Conservation (phyloP, 257 asterid species). For the Plantago major region DNA sequence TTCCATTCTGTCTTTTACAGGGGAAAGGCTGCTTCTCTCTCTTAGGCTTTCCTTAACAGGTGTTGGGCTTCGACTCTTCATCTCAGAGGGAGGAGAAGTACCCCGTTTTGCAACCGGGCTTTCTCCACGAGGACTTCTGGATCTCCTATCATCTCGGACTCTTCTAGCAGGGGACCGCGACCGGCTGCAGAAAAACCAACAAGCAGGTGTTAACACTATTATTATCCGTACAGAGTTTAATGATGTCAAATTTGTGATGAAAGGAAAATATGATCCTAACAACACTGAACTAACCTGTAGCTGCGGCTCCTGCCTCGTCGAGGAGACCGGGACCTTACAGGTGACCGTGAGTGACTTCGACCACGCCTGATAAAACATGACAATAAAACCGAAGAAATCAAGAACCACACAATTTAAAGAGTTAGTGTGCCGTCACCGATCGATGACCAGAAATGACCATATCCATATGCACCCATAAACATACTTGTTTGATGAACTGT, state of each 20-base stretch:
- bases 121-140: conserved; percentile 48
- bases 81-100: conserved; percentile 45
- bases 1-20: conserved; percentile 28
- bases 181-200: conserved; percentile 35
- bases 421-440: not conserved
- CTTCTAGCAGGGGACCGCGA: conserved; percentile 83
- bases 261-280: not conserved
- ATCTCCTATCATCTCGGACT: conserved; percentile 46
- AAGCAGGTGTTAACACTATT: not conserved
- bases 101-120: conserved; percentile 49
- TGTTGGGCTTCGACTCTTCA: conserved; percentile 51
- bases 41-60: conserved; percentile 44
- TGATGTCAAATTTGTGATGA: no score
- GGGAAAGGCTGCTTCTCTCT: conserved; percentile 43
- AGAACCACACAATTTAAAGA: not conserved
- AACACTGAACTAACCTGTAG: conserved; percentile 31
- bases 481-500: not conserved
- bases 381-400: conserved; percentile 1
- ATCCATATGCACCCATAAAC: no score
- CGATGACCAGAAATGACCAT: not conserved
- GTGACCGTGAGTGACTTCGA: conserved; percentile 70
- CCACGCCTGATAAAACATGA: conserved; percentile 41
- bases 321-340: conserved; percentile 84
- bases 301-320: conserved; percentile 62
- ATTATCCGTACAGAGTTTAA: not conserved